Evolutionary conservation across 1,284 basidiomycete species (phyloP), one percentile per base, ranked within the genome.

Genomic region (Rhodotorula sp.): DNA sequence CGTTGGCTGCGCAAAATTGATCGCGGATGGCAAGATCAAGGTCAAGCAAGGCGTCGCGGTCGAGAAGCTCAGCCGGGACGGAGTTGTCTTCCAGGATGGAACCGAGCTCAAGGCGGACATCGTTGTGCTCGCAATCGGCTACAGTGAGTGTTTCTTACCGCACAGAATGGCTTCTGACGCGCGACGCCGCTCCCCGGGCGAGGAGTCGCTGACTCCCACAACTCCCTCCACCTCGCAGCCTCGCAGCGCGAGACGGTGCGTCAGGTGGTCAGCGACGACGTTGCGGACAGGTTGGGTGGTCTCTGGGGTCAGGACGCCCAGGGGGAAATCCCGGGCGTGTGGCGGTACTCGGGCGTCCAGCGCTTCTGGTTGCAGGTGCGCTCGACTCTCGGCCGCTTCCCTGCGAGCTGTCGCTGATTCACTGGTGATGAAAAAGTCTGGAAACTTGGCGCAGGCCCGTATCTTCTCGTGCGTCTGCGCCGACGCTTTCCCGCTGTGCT

Each of bases 251-350:
- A 79, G 36, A 82, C 83, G 8, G 79, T 87, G 39, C 77, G 80
- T 24, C 78, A 80, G 4, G 80, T 89, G 48, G 81, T 85, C 44
- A 84, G 84, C 0, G 82, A 85, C 22, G 82, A 85, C 15, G 80
- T 86, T 20, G 83, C 81, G 4, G 79, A 82, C 27, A 81, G 82
- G 49, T 76, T 85, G 54, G 81, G 82, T 46, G 81, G 82, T 0
- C 79, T 88, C 34, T 89, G 87, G 88, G 84, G 85, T 4, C 74
- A 86, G 44, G 82, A 86, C 74, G 77, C 79, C 20, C 86, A 88
- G 72, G 86, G 86, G 1, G 86, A 89, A 78, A 79, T 87, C 51
- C 64, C 64, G 29, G 57, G 71, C n/a, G 64, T 64, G 34, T 74
- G 65, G 27, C 79, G 84, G 20, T 83, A 85, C 71, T 77, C 83